Evolutionary conservation across 106 monocot species (phyloP), one percentile per base, ranked within the genome.

Genomic region (Phalaenopsis equestris): DNA sequence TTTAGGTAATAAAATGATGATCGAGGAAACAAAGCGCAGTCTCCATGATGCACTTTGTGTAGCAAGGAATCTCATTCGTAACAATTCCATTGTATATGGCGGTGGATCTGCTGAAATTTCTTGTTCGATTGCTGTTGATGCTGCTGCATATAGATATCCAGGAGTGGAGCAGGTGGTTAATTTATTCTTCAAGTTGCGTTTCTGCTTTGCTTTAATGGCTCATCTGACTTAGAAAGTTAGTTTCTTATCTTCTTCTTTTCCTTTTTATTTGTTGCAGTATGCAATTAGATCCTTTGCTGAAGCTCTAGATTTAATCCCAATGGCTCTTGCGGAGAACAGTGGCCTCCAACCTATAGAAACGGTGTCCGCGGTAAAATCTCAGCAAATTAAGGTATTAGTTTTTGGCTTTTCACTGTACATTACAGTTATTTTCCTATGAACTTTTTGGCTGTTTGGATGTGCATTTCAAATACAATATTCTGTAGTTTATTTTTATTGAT

Each of bases 71-170:
- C 86, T 98, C 24, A 94, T 98, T 61, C 92, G 92, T 15, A 98
- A 94, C 79, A 98, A 93, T 79, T 98, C 94, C 17, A 98, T 98
- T 82, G 98, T 98, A 9, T 98, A 94, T 79, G 98, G 98, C 76
- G 98, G 97, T 83, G 96, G 96, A 2, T 96, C 96, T n/a, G 93
- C 96, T 48, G 96, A 96, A 78, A 93, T 96, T n/a, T 88, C 96
- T 47, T 96, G 93, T 70, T 93, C 98, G 38, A 83, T 98, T 84
- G 94, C 98, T 76, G 92, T 98, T 18, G 98, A 98, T 79, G 82
- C 94, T 85, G 98, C 92, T 82, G 98, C 94, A 15, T 92, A 98
- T 80, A 88, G 83, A 70, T 78, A 88, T 80, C 92, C 94, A 81
- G 98, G 94, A 67, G 98, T 98, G 75, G 98, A 98, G 84, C 98